Conservation (phyloP, 768 basidiomycete species). For the Trametopsis cervina region DNA sequence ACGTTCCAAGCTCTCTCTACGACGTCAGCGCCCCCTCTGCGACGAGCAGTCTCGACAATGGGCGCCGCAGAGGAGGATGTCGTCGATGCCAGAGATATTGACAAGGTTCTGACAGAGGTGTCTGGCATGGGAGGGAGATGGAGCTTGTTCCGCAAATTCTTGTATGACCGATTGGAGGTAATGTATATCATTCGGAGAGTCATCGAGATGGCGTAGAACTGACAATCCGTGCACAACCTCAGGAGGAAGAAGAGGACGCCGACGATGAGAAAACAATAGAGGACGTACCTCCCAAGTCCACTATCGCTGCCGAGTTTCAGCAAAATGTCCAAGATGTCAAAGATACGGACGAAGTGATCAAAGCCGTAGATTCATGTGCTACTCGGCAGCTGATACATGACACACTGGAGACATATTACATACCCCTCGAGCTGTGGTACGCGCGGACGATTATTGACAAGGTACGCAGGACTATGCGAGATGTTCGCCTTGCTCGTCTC, state of each 20-base stretch:
- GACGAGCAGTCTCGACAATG: slow-evolving; percentile 9
- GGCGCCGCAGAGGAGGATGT: slow-evolving; percentile 38
- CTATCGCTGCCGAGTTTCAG: background rate
- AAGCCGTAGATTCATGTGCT: slow-evolving; percentile 39
- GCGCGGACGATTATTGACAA: slow-evolving; percentile 81
- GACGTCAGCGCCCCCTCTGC: slow-evolving; percentile 18
- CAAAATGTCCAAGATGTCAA: background rate
- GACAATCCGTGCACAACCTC: background rate
- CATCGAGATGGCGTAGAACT: background rate
- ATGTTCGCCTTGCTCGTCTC: background rate
- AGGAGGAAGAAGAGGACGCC: background rate
- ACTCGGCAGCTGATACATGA: slow-evolving; percentile 58
- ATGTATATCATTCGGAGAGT: background rate
- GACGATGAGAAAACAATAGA: background rate
- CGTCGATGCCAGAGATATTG: slow-evolving; percentile 85
- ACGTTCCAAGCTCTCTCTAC: slow-evolving; percentile 25
- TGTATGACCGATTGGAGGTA: slow-evolving; percentile 68
- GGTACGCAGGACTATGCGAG: slow-evolving; percentile 37
- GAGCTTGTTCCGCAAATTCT: slow-evolving; percentile 85
- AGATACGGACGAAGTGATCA: slow-evolving; percentile 12
- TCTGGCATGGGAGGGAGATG: slow-evolving; percentile 89
- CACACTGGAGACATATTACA: slow-evolving; percentile 68
- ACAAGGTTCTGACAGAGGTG: slow-evolving; percentile 82
- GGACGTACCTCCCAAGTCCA: background rate
- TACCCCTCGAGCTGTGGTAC: slow-evolving; percentile 92